Evolutionary conservation across 345 rosid genomes (phyloP).

Genomic region (Sapria himalayana): DNA sequence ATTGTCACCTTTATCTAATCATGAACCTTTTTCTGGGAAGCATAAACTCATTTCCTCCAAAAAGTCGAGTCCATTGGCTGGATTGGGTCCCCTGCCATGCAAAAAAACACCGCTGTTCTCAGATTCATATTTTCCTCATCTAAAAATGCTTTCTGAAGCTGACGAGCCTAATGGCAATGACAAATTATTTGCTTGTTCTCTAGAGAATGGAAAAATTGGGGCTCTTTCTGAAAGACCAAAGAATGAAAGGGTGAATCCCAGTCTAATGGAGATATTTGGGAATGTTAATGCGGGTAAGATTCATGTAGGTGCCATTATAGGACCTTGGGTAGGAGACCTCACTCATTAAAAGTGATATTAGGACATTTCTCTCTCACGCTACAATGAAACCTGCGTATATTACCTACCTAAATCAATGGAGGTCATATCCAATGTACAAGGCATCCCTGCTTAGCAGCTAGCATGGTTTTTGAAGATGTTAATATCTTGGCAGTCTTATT

Average conservation of each 20-base stretch:
- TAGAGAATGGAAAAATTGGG: constrained; percentile 36
- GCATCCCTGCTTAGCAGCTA: no score
- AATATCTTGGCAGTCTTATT: no score
- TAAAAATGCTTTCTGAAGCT: constrained; percentile 24
- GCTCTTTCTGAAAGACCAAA: constrained; percentile 34
- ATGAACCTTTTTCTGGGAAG: constrained; percentile 31
- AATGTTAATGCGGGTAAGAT: constrained; percentile 43
- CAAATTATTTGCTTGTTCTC: constrained; percentile 23
- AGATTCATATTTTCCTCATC: constrained; percentile 33
- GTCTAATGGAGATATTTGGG: constrained; percentile 19
- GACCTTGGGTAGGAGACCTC: no score
- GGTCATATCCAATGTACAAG: no score
- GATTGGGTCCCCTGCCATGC: constrained; percentile 61
- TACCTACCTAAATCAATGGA: no score
- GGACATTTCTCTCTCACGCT: no score
- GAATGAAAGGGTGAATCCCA: constrained; percentile 35
- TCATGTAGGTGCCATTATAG: constrained; percentile 2
- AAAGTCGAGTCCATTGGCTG: constrained; percentile 45
- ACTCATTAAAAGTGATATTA: no score
- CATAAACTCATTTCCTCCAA: constrained; percentile 29
- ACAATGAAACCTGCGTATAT: no score
- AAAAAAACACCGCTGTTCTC: constrained; percentile 50
- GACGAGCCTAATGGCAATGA: constrained; percentile 27
- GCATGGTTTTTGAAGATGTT: no score
- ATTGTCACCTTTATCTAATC: constrained; percentile 24